Percentiles rank a stretch among this genome's conserved stretches.
Evolutionary conservation across 495 filamentous ascomycete genomes (phyloP).

Genomic region (Xylaria curta): DNA sequence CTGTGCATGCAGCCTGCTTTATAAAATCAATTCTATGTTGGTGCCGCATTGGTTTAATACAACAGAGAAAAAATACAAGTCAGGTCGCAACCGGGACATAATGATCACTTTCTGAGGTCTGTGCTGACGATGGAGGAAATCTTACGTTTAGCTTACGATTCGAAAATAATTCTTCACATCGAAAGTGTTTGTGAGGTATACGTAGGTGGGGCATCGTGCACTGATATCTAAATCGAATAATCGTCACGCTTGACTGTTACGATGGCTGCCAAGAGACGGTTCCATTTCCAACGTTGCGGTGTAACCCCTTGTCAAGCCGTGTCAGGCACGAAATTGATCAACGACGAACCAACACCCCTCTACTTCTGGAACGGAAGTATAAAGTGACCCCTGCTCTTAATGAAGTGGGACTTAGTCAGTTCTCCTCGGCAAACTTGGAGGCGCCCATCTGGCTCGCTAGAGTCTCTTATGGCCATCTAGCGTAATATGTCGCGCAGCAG

Average conservation of each 20-base stretch:
- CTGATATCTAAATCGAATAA: conserved; percentile 2
- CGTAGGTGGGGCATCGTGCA: neutral
- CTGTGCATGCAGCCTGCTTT: neutral
- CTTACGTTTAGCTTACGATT: neutral
- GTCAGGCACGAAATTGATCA: conserved; percentile 21
- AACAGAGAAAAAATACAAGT: neutral
- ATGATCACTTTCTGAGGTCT: neutral
- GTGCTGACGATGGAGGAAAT: neutral
- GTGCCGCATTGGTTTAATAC: neutral
- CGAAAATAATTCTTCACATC: neutral
- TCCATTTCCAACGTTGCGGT: conserved; percentile 13
- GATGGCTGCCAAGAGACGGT: conserved; percentile 20
- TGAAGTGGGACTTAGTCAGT: conserved; percentile 3
- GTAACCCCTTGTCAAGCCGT: conserved; percentile 21
- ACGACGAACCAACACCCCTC: conserved; percentile 17
- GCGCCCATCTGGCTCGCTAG: neutral
- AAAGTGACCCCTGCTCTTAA: conserved; percentile 7
- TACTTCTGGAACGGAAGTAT: conserved; percentile 24
- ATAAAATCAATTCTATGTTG: neutral
- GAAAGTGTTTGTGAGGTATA: neutral
- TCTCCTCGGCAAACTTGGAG: conserved; percentile 1
- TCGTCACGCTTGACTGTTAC: conserved; percentile 2
- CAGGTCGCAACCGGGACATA: neutral
- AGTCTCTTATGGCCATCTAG: conserved; percentile 13
- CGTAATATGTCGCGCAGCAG: conserved; percentile 13